Conservation (phyloP, 257 asterid genomes). For the Anisodus acutangulus region DNA sequence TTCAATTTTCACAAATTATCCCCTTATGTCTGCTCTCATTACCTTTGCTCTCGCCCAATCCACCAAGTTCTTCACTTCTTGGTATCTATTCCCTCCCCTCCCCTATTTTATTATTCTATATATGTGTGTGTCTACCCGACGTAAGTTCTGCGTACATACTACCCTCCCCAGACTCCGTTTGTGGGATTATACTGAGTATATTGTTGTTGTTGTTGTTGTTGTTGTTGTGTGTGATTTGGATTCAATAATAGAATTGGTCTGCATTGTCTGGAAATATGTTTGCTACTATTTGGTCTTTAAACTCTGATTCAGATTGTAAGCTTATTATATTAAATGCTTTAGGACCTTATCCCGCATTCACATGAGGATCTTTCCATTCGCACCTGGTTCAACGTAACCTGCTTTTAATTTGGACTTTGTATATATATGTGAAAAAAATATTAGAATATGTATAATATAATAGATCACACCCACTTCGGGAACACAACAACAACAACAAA, state of each 20-base stretch:
- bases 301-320: background rate
- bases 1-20: conserved; percentile 30
- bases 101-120: background rate
- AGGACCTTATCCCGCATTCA: conserved; percentile 1
- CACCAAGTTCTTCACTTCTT: conserved; percentile 33
- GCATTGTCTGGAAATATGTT: background rate
- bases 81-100: background rate
- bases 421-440: background rate
- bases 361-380: background rate
- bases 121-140: background rate
- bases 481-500: too few relatives aligned
- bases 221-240: background rate
- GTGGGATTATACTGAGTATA: too few relatives aligned
- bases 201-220: too few relatives aligned
- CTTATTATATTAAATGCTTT: background rate
- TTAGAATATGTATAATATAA: background rate
- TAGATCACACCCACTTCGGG: background rate
- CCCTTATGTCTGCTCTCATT: conserved; percentile 32
- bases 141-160: too few relatives aligned
- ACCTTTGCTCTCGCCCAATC: conserved; percentile 34
- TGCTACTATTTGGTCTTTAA: background rate
- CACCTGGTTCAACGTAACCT: background rate
- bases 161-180: too few relatives aligned
- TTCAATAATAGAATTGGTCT: background rate
- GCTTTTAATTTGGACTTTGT: background rate